Evolutionary conservation across 768 basidiomycete species (phyloP).

Genomic region (Glaciozyma martinii): DNA sequence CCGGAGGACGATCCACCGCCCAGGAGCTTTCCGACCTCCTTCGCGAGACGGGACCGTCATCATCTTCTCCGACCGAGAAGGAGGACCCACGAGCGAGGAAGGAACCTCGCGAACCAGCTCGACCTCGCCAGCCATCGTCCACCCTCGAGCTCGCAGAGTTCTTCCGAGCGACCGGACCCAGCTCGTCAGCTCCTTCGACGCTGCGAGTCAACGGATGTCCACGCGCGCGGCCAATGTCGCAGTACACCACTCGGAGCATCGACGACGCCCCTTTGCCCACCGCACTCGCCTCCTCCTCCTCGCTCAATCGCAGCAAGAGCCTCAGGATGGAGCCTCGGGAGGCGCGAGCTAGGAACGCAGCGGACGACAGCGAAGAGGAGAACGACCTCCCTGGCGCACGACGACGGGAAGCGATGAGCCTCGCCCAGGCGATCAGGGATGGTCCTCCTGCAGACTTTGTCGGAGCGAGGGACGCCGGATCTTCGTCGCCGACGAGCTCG

Average conservation of each 20-base stretch:
- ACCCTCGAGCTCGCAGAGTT: constrained; percentile 13
- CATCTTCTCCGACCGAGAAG: no score
- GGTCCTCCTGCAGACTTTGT: not conserved
- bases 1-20: not conserved
- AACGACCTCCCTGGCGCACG: not conserved
- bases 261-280: not conserved
- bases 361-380: not conserved
- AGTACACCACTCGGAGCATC: not conserved
- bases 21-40: constrained; percentile 12
- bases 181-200: no score
- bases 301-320: no score
- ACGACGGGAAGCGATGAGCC: not conserved
- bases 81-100: no score
- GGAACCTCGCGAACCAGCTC: no score
- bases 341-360: not conserved
- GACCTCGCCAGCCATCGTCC: constrained; percentile 2
- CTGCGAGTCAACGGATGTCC: no score
- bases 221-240: not conserved
- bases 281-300: not conserved
- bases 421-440: not conserved
- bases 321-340: no score
- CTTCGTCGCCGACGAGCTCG: not conserved
- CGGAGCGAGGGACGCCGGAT: not conserved
- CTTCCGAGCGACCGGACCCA: constrained; percentile 3
- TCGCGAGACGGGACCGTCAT: not conserved